Evolutionary conservation across 2,329 filamentous ascomycete genomes (phyloP).

Genomic region (Talaromyces sp.): DNA sequence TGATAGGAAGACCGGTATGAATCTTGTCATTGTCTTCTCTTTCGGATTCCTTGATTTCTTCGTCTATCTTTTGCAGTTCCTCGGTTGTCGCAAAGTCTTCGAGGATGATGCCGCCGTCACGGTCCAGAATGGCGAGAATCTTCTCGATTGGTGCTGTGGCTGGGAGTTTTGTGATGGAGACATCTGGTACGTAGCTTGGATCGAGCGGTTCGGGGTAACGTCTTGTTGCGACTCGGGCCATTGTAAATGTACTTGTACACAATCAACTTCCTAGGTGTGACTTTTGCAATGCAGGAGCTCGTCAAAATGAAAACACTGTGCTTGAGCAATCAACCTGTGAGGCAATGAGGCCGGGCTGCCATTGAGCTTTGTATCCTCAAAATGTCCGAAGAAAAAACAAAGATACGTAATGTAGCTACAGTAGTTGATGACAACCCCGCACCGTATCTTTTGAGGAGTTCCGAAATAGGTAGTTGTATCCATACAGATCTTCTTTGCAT

Average conservation of each 20-base stretch:
- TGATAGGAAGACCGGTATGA: background rate
- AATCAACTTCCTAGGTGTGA: background rate
- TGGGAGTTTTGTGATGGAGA: constrained; percentile 27
- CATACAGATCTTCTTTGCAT: background rate
- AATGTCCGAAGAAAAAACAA: background rate
- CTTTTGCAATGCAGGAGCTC: background rate
- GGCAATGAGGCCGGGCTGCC: background rate
- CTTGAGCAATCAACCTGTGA: background rate
- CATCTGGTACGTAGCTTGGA: constrained; percentile 10
- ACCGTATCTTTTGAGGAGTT: background rate
- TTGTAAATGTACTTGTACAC: background rate
- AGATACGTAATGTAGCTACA: background rate
- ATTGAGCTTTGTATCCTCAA: background rate
- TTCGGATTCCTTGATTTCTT: background rate
- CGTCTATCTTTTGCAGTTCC: constrained; percentile 25
- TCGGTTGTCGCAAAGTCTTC: constrained; percentile 27
- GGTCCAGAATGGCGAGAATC: constrained; percentile 33
- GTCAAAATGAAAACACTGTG: too few relatives aligned
- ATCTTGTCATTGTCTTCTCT: background rate
- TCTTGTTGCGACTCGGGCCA: background rate
- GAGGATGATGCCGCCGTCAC: constrained; percentile 37
- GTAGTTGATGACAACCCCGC: background rate
- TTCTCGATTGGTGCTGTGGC: constrained; percentile 29
- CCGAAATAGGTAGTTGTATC: background rate
- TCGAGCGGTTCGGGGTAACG: constrained; percentile 4